Conservation (phyloP, 2,329 filamentous ascomycete species). For the Didymella exigua region DNA sequence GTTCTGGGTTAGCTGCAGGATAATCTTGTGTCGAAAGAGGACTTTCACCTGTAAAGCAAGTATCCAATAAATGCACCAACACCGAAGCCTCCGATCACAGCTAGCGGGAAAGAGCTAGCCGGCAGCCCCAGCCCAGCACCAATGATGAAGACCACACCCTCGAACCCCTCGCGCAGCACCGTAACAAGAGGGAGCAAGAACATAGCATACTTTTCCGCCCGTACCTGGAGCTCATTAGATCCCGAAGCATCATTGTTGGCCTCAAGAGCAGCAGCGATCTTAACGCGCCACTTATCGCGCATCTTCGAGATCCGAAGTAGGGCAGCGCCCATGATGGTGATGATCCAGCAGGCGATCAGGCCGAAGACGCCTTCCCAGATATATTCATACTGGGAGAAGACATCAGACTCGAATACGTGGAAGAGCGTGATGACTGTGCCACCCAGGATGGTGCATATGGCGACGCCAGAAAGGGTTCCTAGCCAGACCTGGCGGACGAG, state of each 20-base stretch:
- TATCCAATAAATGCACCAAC: slow-evolving; percentile 72
- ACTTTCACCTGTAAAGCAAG: slow-evolving; percentile 59
- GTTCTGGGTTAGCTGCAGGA: not conserved
- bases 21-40: slow-evolving; percentile 53
- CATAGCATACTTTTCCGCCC: slow-evolving; percentile 78
- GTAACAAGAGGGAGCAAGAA: slow-evolving; percentile 84
- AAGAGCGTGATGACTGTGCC: slow-evolving; percentile 70
- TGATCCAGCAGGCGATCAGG: slow-evolving; percentile 76
- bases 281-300: slow-evolving; percentile 83
- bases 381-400: slow-evolving; percentile 71
- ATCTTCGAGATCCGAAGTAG: slow-evolving; percentile 80
- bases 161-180: slow-evolving; percentile 79
- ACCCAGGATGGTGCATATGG: slow-evolving; percentile 68
- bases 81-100: slow-evolving; percentile 73
- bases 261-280: slow-evolving; percentile 73
- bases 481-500: slow-evolving; percentile 54
- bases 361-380: slow-evolving; percentile 81
- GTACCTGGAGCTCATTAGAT: slow-evolving; percentile 60
- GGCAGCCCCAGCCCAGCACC: slow-evolving; percentile 80
- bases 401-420: slow-evolving; percentile 69
- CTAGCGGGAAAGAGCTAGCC: slow-evolving; percentile 74
- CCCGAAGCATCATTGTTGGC: slow-evolving; percentile 52
- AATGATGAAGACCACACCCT: slow-evolving; percentile 82
- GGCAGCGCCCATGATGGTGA: slow-evolving; percentile 77
- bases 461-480: slow-evolving; percentile 56